Conservation (phyloP, 129 eudicot species). For the Arctium lappa region DNA sequence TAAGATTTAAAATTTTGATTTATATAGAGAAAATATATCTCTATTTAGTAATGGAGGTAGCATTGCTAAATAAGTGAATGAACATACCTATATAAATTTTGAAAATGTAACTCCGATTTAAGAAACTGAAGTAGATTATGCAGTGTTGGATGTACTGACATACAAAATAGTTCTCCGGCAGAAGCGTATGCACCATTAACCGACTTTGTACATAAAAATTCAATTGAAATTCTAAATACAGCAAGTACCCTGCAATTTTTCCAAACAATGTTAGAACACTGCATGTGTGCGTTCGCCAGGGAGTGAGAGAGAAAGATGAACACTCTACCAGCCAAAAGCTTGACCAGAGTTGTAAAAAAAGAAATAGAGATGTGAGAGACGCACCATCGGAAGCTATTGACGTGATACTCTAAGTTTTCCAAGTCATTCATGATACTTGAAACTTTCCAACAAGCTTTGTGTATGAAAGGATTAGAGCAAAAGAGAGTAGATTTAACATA, state of each 20-base stretch:
- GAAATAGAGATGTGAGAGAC: conserved; percentile 3
- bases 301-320: not conserved
- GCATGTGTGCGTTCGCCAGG: not conserved
- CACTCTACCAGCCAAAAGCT: conserved; percentile 71
- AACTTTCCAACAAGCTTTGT: too few relatives aligned
- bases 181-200: conserved; percentile 57
- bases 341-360: conserved; percentile 64
- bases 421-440: too few relatives aligned
- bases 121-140: not conserved
- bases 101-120: not conserved
- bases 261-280: not conserved
- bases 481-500: too few relatives aligned
- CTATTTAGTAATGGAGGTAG: not conserved
- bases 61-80: not conserved
- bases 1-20: too few relatives aligned
- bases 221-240: conserved; percentile 39
- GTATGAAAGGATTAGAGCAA: too few relatives aligned
- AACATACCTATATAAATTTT: not conserved
- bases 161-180: conserved; percentile 72
- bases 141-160: conserved; percentile 4
- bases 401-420: not conserved
- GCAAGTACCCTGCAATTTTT: conserved; percentile 58
- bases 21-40: too few relatives aligned
- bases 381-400: conserved; percentile 25
- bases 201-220: conserved; percentile 48